These are phyloP conservation scores for Berkeleyomyces basicola DNA, from an alignment of 2,329 filamentous ascomycete species.

Conservation along the genomic window DNA sequence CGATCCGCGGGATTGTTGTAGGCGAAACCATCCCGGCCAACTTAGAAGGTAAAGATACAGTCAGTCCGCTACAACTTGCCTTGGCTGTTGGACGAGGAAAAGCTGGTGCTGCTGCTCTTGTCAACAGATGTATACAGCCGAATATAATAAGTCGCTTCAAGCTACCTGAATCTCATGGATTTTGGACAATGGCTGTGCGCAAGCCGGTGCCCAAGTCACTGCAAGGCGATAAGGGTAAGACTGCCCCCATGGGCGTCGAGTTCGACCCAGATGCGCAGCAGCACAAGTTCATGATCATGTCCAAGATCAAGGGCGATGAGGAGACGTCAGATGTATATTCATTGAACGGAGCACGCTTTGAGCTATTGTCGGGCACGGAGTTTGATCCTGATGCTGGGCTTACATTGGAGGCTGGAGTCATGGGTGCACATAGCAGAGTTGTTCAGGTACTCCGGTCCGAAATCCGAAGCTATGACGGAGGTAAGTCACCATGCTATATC, in stretches of 20 bases:
- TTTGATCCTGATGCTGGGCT: slow-evolving; percentile 81
- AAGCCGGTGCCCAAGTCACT: slow-evolving; percentile 47
- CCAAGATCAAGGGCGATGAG: slow-evolving; percentile 52
- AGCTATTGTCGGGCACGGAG: slow-evolving; percentile 65
- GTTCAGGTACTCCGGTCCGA: slow-evolving; percentile 80
- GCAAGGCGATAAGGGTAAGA: slow-evolving; percentile 28
- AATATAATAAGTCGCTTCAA: slow-evolving; percentile 52
- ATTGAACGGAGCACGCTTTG: slow-evolving; percentile 55
- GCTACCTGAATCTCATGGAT: slow-evolving; percentile 53
- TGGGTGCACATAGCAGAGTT: slow-evolving; percentile 65
- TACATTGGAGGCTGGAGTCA: slow-evolving; percentile 69
- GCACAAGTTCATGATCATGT: slow-evolving; percentile 70
- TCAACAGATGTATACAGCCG: slow-evolving; percentile 66
- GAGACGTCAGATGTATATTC: slow-evolving; percentile 67
- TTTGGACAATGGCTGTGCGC: slow-evolving; percentile 66
- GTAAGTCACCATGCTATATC: slow-evolving; percentile 32
- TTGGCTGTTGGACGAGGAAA: slow-evolving; percentile 46
- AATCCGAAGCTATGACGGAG: slow-evolving; percentile 76
- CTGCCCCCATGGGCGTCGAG: slow-evolving; percentile 33
- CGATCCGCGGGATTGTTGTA: slow-evolving; percentile 58
- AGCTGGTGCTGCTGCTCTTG: slow-evolving; percentile 52
- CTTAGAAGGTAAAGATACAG: slow-evolving; percentile 24
- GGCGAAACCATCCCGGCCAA: slow-evolving; percentile 39
- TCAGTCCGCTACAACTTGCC: slow-evolving; percentile 34
- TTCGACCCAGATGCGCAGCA: slow-evolving; percentile 41